These are phyloP conservation scores for Silene coronaria DNA, from an alignment of 179 eudicot species.

Conservation along the genomic window DNA sequence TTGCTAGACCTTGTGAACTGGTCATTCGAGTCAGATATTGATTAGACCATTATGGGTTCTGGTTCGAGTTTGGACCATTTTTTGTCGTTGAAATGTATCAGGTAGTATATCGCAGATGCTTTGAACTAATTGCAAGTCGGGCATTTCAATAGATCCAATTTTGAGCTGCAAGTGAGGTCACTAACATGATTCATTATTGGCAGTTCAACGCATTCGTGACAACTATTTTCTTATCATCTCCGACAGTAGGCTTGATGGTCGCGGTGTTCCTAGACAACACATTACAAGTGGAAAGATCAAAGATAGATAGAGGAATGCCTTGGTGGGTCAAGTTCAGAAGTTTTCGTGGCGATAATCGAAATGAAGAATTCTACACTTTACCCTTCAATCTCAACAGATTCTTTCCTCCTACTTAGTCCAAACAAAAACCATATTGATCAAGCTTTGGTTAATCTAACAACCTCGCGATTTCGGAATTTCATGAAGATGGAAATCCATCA, in stretches of 20 bases:
- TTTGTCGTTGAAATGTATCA: no score
- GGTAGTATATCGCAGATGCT: not conserved
- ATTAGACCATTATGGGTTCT: no score
- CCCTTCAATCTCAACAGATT: conserved; percentile 96
- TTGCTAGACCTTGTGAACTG: no score
- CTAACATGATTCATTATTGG: conserved; percentile 17
- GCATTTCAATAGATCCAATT: not conserved
- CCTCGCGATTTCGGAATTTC: not conserved
- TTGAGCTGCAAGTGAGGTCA: not conserved
- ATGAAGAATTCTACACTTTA: conserved; percentile 92
- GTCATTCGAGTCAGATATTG: not conserved
- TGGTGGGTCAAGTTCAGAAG: conserved; percentile 99
- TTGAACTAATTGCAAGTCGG: no score
- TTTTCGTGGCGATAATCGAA: conserved; percentile 84
- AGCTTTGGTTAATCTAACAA: conserved; percentile 21
- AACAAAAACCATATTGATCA: not conserved
- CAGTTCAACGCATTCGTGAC: conserved; percentile 95
- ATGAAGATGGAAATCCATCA: conserved; percentile 9
- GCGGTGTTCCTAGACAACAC: conserved; percentile 94
- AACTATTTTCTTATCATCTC: conserved; percentile 74
- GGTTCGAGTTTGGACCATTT: no score
- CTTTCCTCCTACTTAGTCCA: conserved; percentile 80
- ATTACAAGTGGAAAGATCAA: conserved; percentile 79
- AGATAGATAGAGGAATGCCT: conserved; percentile 96
- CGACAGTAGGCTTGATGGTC: conserved; percentile 76